phyloP scores from a whole-genome alignment of 768 basidiomycete species.

The Rhizopogon vinicolor region DNA sequence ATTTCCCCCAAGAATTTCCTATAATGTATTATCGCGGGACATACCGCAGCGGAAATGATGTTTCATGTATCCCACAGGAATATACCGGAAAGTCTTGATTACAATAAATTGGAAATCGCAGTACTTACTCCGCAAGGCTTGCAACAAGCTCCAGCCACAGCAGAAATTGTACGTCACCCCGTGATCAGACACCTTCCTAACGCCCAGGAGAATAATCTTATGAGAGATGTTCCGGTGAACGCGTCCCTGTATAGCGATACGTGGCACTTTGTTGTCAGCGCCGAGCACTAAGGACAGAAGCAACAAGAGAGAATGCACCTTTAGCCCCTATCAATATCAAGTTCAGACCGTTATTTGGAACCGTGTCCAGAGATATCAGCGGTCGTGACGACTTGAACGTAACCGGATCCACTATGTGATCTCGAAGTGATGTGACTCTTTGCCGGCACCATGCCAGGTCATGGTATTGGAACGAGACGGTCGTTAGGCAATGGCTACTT shows the following conservation, averaged over 20 bases:
- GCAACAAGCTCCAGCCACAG: background rate
- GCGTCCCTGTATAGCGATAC: background rate
- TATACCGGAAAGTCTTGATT: background rate
- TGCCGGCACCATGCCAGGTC: background rate
- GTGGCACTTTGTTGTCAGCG: background rate
- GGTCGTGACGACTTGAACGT: background rate
- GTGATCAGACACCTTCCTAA: background rate
- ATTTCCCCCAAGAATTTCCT: background rate
- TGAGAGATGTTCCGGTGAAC: background rate
- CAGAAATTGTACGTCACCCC: background rate
- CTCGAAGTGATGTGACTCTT: background rate
- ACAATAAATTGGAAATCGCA: background rate
- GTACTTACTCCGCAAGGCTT: background rate
- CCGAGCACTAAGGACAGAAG: background rate
- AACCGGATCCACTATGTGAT: background rate
- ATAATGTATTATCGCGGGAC: background rate
- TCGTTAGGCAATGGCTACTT: background rate
- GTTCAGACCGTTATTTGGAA: no score
- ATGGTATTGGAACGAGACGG: no score
- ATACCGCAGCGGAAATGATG: background rate
- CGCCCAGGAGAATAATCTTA: background rate
- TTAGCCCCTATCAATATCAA: background rate
- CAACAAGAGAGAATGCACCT: background rate
- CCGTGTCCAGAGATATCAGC: background rate
- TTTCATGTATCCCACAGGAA: background rate